Evolutionary conservation across 2,329 filamentous ascomycete species (phyloP), one percentile per base, ranked within the genome.

Genomic region (Aspergillus niger): DNA sequence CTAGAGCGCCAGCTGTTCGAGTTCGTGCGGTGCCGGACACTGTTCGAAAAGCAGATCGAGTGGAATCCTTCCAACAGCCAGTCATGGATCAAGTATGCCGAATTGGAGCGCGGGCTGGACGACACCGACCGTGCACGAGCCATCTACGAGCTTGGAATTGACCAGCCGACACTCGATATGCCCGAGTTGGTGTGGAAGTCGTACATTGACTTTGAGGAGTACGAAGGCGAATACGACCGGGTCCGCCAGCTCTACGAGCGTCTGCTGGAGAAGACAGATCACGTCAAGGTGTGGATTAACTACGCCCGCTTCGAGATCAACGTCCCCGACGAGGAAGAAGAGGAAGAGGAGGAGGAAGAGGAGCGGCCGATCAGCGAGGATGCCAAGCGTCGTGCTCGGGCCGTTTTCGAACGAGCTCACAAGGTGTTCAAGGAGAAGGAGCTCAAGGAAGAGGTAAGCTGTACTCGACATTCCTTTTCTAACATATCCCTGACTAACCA

Each of bases 301-400:
- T 99, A 94, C 79, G 95, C 95, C n/a, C 91, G 96, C 76, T 98
- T 99, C 72, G 95, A 99, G 78, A 91, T 98, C 80, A 94, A 95
- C 74, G 88, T 97, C 0, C 92, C 92, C 48, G 92, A 96, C 59
- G 85, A 82, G 11, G 82, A 85, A 20, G 86, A 86, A 17, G 86
- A 86, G 55, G 86, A 89, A 44, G 88, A 84, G 22, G 83, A 83
- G 8, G 82, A 82, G 3, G 81, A 85, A 78, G 83, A 84, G 78
- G 83, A 84, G 59, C 77, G 77, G 44, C 80, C 83, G 2, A 85
- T 96, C 71, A 92, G 89, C 77, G 91, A 95, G 22, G 89, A 89
- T 61, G 92, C 94, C 66, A 97, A 96, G 81, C 79, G 80, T 13
- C 87, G 93, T 50, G 93, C 94, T 3, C 87, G 95, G 68, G 86